Evolutionary conservation across 805 yeast genomes (phyloP), one percentile per base, ranked within the genome.

Genomic region (Millerozyma acaciae): DNA sequence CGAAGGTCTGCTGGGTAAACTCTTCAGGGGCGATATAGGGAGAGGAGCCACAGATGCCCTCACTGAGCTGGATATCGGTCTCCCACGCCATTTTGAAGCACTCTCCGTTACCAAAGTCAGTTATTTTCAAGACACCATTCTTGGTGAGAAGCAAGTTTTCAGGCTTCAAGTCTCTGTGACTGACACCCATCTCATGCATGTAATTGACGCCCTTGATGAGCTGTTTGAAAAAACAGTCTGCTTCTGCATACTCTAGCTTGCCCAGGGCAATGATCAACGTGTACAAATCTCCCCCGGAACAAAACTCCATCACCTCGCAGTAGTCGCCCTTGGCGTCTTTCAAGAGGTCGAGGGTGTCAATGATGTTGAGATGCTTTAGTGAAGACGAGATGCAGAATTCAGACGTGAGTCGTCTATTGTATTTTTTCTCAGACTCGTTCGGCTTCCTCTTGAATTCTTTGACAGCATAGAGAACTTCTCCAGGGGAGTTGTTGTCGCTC

Each of bases 21-120:
- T 83, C 93, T 58, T 87, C 96, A 0, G 96, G 96, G 0, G 96
- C 94, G 50, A 88, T 84, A 55, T 87, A 87, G 2, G 96, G 95
- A 6, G 84, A 76, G 0, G 93, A 81, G 6, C 96, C 96, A 57
- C 88, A 81, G 5, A 85, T 69, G 4, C 94, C 94, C 30, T 76
- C 78, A 50, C 84, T 76, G 21, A 79, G 53, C 52, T 80, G 87
- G 28, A 84, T 71, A 18, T 71, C 80, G 21, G 67, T 68, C 48
- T 84, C 93, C 93, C 90, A 84, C 0, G 90, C 93, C 80, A 81
- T 81, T 53, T 76, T 67, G 62, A 86, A 76, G 62, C 95, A 82
- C 51, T 83, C 90, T 17, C 84, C 77, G 51, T 80, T 82, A 23
- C 96, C 96, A 48, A 88, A 88, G 63, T 87, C 96, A 2, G 95